Conservation (phyloP, 2,329 filamentous ascomycete genomes). For the Orbilia ellipsospora region DNA sequence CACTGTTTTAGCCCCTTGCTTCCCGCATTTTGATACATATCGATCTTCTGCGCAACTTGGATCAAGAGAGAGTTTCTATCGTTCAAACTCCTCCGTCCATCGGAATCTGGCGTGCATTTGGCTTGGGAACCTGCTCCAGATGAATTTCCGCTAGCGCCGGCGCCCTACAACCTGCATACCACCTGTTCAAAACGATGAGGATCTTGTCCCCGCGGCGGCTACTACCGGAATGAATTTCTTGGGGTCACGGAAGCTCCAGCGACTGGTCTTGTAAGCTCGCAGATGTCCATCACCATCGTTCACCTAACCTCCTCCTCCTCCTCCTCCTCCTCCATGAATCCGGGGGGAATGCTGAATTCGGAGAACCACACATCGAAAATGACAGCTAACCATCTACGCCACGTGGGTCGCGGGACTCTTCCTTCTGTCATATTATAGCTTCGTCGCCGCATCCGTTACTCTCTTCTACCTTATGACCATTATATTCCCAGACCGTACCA, state of each 20-base stretch:
- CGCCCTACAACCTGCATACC: slow-evolving; percentile 29
- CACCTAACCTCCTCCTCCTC: slow-evolving; percentile 9
- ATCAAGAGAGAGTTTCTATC: too few species aligned
- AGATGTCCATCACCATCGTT: too few species aligned
- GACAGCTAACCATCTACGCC: slow-evolving; percentile 12
- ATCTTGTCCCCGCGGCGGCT: slow-evolving; percentile 27
- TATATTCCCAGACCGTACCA: slow-evolving; percentile 20
- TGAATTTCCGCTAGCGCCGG: slow-evolving; percentile 41
- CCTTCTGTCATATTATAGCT: slow-evolving; percentile 20
- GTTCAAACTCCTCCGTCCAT: slow-evolving; percentile 13
- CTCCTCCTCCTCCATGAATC: slow-evolving; percentile 25
- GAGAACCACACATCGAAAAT: too few species aligned
- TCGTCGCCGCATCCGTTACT: slow-evolving; percentile 43
- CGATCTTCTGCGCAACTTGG: too few species aligned
- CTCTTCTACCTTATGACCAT: slow-evolving; percentile 50
- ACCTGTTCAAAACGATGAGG: slow-evolving; percentile 35
- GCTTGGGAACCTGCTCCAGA: slow-evolving; percentile 39
- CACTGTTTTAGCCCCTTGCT: slow-evolving; percentile 29
- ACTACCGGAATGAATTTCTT: slow-evolving; percentile 48
- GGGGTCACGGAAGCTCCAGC: slow-evolving; percentile 49
- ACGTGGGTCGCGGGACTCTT: slow-evolving; percentile 26
- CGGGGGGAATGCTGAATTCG: not conserved
- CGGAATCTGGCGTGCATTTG: slow-evolving; percentile 32
- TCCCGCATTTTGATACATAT: slow-evolving; percentile 33
- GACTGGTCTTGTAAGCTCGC: slow-evolving; percentile 50